phyloP scores from a whole-genome alignment of 2,329 filamentous ascomycete species.

The Fusarium aywerte region DNA sequence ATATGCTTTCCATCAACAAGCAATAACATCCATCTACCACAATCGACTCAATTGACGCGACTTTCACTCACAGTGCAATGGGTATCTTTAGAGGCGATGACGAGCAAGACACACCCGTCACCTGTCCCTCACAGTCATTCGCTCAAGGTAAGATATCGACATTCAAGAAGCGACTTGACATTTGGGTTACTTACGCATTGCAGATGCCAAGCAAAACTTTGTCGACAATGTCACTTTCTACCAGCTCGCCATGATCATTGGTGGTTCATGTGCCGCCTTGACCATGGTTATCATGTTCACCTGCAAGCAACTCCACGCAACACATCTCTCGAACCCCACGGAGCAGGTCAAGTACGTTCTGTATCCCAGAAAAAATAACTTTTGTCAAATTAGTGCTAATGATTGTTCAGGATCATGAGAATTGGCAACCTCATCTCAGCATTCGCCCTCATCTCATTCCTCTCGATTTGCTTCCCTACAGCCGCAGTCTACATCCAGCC shows the following conservation, averaged over 20 bases:
- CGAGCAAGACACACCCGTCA: background rate
- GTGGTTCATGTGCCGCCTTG: slow-evolving; percentile 34
- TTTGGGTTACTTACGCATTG: background rate
- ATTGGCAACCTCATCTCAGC: slow-evolving; percentile 31
- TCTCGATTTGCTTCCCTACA: slow-evolving; percentile 19
- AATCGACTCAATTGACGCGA: background rate
- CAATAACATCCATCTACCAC: background rate
- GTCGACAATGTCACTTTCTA: slow-evolving; percentile 24
- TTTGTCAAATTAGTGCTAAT: background rate
- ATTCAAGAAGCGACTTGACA: background rate
- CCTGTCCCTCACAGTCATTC: slow-evolving; percentile 17
- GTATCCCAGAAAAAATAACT: accelerated
- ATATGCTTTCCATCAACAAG: background rate
- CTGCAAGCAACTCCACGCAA: slow-evolving; percentile 30
- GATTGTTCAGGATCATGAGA: slow-evolving; percentile 21
- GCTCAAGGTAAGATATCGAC: slow-evolving; percentile 5
- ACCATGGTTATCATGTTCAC: slow-evolving; percentile 28
- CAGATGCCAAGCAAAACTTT: slow-evolving; percentile 29
- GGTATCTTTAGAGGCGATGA: background rate
- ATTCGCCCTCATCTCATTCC: slow-evolving; percentile 33
- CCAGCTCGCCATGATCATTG: slow-evolving; percentile 32
- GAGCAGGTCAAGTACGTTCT: slow-evolving; percentile 40
- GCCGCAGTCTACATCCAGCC: slow-evolving; percentile 34
- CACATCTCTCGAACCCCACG: slow-evolving; percentile 33
- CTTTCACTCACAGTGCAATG: background rate